Base-by-base conservation (phyloP, 2,329 filamentous ascomycete species). In the Neurospora sp. region DNA sequence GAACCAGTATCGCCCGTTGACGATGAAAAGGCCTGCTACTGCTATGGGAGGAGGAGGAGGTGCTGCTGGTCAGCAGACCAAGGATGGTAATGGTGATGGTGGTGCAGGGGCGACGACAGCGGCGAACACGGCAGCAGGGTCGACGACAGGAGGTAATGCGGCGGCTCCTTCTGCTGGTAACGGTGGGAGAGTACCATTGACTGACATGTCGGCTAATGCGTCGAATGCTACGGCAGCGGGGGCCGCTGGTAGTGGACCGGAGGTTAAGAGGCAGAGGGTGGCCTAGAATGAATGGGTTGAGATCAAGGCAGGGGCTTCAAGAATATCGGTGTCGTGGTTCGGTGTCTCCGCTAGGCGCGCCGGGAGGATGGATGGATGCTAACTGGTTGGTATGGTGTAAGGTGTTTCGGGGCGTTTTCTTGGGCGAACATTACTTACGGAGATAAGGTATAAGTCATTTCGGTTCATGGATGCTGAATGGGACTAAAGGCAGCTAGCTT, bases 1-100 rank as follows among this genome's bases (percentile, higher is more conserved):
- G 39, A 81, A 81, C n/a, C 83, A 84, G 73, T 90, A 89, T 73
- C 83, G 83, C 17, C 87, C 87, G 11, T 85, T 85, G 1, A 88
- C 86, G 0, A 86, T 89, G 80, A 88, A 87, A 77, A 80, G 86
- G 39, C 82, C 84, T 3, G 76, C 79, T 46, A 77, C 79, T 1
- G 76, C 69, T 8, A 36, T 62, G 52, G 52, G 23, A 52, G 46
- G 19, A 23, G 43, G 43, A 23, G 43, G 46, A 8, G 40, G 0
- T 41, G 17, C 40, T 62, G 52, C 23, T n/a, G 52, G 52, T 62
- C 52, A 62, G 23, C 52, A 62, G 52, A 62, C 52, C 23, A 62
- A 62, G 28, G 52, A 62, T 17, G 52, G 52, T 33, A 36, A 62
- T 17, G 28, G 52, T 36, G 52, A 36, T 19, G 28, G 8, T 39